These are phyloP conservation scores for Leccinum aurantiacum DNA, from an alignment of 768 basidiomycete genomes.

Conservation along the genomic window DNA sequence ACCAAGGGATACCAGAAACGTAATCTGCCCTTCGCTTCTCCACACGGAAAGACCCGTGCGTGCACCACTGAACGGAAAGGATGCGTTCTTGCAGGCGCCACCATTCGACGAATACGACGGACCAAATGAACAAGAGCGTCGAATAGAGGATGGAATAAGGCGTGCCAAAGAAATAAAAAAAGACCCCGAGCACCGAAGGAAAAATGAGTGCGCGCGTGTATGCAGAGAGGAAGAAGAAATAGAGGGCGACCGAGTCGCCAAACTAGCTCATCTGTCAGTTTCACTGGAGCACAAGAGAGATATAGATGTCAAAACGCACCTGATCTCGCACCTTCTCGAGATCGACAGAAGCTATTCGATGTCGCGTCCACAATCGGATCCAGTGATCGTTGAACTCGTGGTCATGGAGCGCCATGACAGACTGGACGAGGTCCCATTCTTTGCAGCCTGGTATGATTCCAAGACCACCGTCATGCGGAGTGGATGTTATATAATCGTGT, in stretches of 20 bases:
- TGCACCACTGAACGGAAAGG: slow-evolving; percentile 81
- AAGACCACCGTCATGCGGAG: slow-evolving; percentile 74
- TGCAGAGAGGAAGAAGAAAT: slow-evolving; percentile 84
- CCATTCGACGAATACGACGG: slow-evolving; percentile 82
- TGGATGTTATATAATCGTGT: slow-evolving; percentile 68
- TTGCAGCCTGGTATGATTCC: slow-evolving; percentile 71
- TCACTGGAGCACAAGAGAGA: not conserved
- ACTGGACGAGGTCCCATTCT: slow-evolving; percentile 80
- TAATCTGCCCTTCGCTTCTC: slow-evolving; percentile 70
- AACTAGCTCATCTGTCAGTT: slow-evolving; percentile 42
- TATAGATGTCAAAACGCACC: slow-evolving; percentile 38
- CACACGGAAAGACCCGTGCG: slow-evolving; percentile 71
- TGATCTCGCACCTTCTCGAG: slow-evolving; percentile 73
- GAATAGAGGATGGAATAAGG: slow-evolving; percentile 82
- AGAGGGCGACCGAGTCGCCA: slow-evolving; percentile 80
- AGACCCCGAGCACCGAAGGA: slow-evolving; percentile 67
- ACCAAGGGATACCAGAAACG: slow-evolving; percentile 62
- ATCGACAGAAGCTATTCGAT: slow-evolving; percentile 59
- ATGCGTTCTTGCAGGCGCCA: slow-evolving; percentile 88
- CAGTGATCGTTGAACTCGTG: slow-evolving; percentile 75
- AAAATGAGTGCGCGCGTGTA: slow-evolving; percentile 81
- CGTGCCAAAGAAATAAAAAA: slow-evolving; percentile 67
- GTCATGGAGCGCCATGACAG: slow-evolving; percentile 84
- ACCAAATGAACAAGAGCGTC: slow-evolving; percentile 76
- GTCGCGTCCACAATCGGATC: slow-evolving; percentile 73